Conservation (phyloP, 805 yeast species). For the Candida xiaguanensis region DNA sequence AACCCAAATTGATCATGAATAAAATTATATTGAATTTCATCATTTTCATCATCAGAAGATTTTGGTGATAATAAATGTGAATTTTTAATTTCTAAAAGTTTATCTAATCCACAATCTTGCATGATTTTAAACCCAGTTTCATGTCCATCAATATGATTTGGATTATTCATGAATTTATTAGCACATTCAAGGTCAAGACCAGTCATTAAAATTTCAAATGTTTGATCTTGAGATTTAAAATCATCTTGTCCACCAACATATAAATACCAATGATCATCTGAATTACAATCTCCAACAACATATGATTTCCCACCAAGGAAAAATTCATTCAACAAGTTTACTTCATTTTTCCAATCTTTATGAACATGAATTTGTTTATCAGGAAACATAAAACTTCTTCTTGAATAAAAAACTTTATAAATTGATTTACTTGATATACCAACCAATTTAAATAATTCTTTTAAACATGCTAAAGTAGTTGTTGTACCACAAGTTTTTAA, state of each 20-base stretch:
- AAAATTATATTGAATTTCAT: constrained; percentile 27
- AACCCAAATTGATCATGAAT: constrained; percentile 85
- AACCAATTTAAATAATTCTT: constrained; percentile 51
- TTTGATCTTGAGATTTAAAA: constrained; percentile 48
- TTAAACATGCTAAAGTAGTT: constrained; percentile 76
- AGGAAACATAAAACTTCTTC: constrained; percentile 93
- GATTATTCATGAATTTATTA: constrained; percentile 48
- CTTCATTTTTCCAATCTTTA: constrained; percentile 80
- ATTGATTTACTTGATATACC: constrained; percentile 12
- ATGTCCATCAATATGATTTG: constrained; percentile 71
- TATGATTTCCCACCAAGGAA: constrained; percentile 63
- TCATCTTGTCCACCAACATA: constrained; percentile 54
- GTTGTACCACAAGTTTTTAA: constrained; percentile 97
- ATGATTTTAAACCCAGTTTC: constrained; percentile 69
- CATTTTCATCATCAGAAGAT: constrained; percentile 22
- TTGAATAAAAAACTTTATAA: constrained; percentile 77
- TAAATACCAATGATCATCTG: constrained; percentile 88
- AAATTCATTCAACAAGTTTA: constrained; percentile 58
- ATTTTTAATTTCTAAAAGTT: constrained; percentile 36
- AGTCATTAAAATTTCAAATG: constrained; percentile 90
- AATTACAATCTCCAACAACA: constrained; percentile 70
- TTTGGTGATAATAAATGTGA: constrained; percentile 34
- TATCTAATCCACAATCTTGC: constrained; percentile 56
- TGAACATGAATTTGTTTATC: constrained; percentile 78
- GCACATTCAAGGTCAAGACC: constrained; percentile 61